phyloP scores from a whole-genome alignment of 768 basidiomycete genomes.

The Dioszegia crocea region DNA sequence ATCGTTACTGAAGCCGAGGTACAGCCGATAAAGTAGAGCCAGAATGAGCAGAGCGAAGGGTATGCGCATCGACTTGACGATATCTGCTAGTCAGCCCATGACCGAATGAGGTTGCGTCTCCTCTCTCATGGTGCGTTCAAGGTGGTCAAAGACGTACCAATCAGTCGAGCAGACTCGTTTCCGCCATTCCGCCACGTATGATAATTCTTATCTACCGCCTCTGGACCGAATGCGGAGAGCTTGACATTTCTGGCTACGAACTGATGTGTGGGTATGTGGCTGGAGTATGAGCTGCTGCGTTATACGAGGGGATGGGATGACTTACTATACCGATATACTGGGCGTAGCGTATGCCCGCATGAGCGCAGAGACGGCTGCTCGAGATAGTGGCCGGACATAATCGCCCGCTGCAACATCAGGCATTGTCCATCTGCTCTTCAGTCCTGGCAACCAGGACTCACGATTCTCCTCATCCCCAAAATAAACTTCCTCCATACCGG shows the following conservation, averaged over 20 bases:
- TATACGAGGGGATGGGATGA: neutral
- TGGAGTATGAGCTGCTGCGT: constrained; percentile 6
- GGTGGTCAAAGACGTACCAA: constrained; percentile 15
- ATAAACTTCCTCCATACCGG: constrained; percentile 36
- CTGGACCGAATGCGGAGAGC: constrained; percentile 25
- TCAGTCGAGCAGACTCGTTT: constrained; percentile 19
- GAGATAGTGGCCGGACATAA: constrained; percentile 46
- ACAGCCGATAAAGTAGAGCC: constrained; percentile 33
- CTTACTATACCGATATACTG: constrained; percentile 42
- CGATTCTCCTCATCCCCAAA: constrained; percentile 42
- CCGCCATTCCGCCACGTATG: constrained; percentile 38
- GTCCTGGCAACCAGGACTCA: constrained; percentile 8
- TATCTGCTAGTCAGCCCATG: neutral
- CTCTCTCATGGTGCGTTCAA: no score
- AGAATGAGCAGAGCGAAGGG: constrained; percentile 28
- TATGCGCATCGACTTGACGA: constrained; percentile 6
- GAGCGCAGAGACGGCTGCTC: constrained; percentile 40
- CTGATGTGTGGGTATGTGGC: constrained; percentile 42
- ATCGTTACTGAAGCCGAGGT: constrained; percentile 22
- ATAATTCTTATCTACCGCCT: constrained; percentile 36
- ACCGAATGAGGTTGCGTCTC: neutral
- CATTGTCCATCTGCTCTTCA: neutral
- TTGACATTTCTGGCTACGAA: constrained; percentile 41
- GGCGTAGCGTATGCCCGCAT: constrained; percentile 42
- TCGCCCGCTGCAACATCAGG: constrained; percentile 21